Conservation (phyloP, 495 filamentous ascomycete genomes). For the Lasiosphaeria miniovina region DNA sequence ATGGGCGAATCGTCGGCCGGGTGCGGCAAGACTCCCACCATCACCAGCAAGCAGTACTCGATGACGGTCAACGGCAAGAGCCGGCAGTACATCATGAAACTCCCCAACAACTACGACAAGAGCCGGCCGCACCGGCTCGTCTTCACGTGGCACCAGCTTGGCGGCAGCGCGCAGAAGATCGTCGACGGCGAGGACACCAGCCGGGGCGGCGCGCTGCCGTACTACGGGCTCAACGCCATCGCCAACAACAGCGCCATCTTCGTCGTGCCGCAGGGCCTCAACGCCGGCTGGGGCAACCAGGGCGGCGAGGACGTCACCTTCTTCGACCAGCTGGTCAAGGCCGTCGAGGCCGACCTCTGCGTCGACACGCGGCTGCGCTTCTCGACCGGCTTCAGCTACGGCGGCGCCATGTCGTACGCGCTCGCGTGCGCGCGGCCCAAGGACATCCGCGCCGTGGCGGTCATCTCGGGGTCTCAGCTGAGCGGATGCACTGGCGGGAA, state of each 20-base stretch:
- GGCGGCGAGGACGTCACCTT: constrained; percentile 44
- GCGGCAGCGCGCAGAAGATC: constrained; percentile 34
- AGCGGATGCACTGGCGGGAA: constrained; percentile 41
- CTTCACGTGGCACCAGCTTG: constrained; percentile 40
- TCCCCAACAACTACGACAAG: constrained; percentile 42
- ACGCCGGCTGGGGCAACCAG: constrained; percentile 45
- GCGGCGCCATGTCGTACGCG: constrained; percentile 45
- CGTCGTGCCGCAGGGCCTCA: constrained; percentile 41
- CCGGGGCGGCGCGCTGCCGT: constrained; percentile 26
- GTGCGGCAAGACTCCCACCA: constrained; percentile 14
- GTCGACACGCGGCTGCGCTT: constrained; percentile 40
- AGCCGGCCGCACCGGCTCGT: constrained; percentile 41
- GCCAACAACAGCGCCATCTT: constrained; percentile 35
- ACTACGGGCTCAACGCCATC: constrained; percentile 39
- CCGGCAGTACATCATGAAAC: constrained; percentile 35
- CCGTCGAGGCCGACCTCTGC: constrained; percentile 40
- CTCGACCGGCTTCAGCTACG: constrained; percentile 46
- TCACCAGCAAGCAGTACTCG: constrained; percentile 14
- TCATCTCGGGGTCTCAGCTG: constrained; percentile 35
- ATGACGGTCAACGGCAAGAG: constrained; percentile 25
- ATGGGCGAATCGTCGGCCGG: constrained; percentile 11
- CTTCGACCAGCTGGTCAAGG: constrained; percentile 30
- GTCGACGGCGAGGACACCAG: constrained; percentile 25
- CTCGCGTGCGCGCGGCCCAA: constrained; percentile 41
- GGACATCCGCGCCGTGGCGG: constrained; percentile 42